Evolutionary conservation across 495 filamentous ascomycete genomes (phyloP), one percentile per base, ranked within the genome.

Genomic region (Neurospora africana): DNA sequence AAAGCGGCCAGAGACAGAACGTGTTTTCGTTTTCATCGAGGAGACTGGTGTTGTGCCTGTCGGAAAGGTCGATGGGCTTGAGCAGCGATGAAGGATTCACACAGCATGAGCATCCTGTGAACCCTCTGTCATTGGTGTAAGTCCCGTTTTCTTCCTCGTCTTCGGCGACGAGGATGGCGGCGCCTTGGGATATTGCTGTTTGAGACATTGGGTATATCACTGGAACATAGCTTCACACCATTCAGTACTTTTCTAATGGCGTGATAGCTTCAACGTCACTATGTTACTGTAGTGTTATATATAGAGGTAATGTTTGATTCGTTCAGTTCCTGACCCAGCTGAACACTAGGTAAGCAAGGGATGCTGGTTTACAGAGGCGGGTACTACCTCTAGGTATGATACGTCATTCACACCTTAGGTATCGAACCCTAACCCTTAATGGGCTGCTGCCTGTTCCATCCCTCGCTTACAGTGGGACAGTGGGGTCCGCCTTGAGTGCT

Each of bases 1-100:
- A 79, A 4, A 91, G 80, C 0, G 95, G 96, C 27, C 87, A 86
- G 11, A 89, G 81, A 75, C 88, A 88, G 78, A 99, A 93, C 2
- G 70, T 68, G 71, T 47, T 67, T 39, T 69, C 71, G 9, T 69
- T 43, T 23, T 72, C 71, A 19, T 72, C 70, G 5, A 72, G 37
- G 9, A 37, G 11, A 43, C 35, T 37, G 68, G 27, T 8, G 17
- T 53, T 33, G 7, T 6, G n/a, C 21, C 23, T 47, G 7, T 67
- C 70, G 44, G 53, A 65, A 30, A 65, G 53, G 27, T 65, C 53
- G 27, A 65, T 19, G 53, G 53, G 27, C 53, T 65, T 1, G 4
- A 65, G 27, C 53, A 65, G 27, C 30, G 53, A 65, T 8, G 53
- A 65, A 30, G 53, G 53, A 33, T 33, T 65, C 15, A 36, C 69